Evolutionary conservation across 2,329 filamentous ascomycete species (phyloP).

Genomic region (Alternaria sp.): DNA sequence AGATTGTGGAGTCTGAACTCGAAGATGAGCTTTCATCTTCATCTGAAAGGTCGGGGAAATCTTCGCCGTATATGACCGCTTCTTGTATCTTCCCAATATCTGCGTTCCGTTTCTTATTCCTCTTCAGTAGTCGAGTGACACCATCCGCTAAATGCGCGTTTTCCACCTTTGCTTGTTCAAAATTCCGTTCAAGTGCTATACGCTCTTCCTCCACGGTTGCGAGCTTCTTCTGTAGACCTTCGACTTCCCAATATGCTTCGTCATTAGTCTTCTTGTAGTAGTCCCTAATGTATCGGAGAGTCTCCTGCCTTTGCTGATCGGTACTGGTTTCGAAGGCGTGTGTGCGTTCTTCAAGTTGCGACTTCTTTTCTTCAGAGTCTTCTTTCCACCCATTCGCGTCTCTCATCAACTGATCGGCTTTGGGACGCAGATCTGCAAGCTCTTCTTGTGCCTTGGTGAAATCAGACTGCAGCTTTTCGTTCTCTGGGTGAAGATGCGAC

Average conservation of each 20-base stretch:
- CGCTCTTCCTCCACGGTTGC: constrained; percentile 6
- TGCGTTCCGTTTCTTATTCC: background rate
- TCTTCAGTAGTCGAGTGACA: background rate
- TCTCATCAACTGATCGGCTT: background rate
- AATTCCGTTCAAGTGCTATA: background rate
- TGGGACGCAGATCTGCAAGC: background rate
- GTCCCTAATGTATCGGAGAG: constrained; percentile 14
- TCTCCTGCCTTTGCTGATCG: constrained; percentile 5
- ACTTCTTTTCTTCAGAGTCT: constrained; percentile 6
- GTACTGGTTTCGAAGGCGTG: constrained; percentile 4
- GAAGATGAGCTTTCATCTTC: background rate
- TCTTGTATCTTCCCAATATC: constrained; percentile 4
- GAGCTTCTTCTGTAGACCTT: constrained; percentile 12
- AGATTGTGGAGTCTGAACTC: background rate
- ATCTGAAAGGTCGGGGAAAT: background rate
- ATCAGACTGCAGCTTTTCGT: constrained; percentile 1
- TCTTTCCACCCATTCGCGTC: constrained; percentile 1
- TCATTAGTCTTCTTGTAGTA: constrained; percentile 19
- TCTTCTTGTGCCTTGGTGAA: constrained; percentile 1
- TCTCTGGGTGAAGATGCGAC: constrained; percentile 1
- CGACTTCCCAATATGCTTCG: constrained; percentile 10
- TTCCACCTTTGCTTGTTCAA: constrained; percentile 1
- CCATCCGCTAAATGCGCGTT: constrained; percentile 9
- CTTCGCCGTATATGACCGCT: background rate
- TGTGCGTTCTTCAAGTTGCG: constrained; percentile 2